Conservation (phyloP, 2,329 filamentous ascomycete genomes). For the Fusarium heterosporum region DNA sequence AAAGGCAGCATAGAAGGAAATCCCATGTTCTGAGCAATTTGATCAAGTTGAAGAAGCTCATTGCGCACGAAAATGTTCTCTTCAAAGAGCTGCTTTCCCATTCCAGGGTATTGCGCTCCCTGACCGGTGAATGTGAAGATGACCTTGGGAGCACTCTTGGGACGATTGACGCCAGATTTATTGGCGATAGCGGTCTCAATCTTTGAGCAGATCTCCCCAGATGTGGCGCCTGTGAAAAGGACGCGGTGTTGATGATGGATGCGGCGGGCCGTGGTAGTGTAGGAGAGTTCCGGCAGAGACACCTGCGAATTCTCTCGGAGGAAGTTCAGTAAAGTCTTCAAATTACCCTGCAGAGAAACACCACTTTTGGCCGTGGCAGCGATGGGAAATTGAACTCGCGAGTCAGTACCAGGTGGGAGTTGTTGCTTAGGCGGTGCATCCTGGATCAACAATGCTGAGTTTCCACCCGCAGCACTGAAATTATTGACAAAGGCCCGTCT, state of each 20-base stretch:
- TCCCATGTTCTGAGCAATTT: conserved; percentile 46
- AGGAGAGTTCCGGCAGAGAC: conserved; percentile 61
- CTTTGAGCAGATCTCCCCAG: conserved; percentile 12
- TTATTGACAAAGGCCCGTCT: conserved; percentile 72
- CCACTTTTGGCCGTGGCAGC: conserved; percentile 26
- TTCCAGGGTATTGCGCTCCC: conserved; percentile 51
- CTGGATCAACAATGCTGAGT: conserved; percentile 74
- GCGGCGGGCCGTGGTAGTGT: conserved; percentile 53
- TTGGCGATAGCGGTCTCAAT: conserved; percentile 17
- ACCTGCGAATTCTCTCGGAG: conserved; percentile 44
- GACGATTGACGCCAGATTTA: conserved; percentile 19
- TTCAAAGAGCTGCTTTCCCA: conserved; percentile 52
- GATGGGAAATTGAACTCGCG: conserved; percentile 14
- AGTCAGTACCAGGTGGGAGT: conserved; percentile 58
- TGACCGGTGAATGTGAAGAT: conserved; percentile 61
- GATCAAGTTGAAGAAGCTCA: conserved; percentile 51
- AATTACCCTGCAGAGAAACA: conserved; percentile 21
- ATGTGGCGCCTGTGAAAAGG: conserved; percentile 13
- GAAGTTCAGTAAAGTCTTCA: conserved; percentile 22
- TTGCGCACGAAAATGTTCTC: conserved; percentile 49
- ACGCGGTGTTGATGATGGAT: conserved; percentile 60
- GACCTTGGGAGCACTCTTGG: conserved; percentile 25
- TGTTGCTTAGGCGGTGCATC: conserved; percentile 54
- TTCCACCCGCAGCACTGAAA: conserved; percentile 78
- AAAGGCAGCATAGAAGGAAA: conserved; percentile 53